Evolutionary conservation across 306 rosid genomes (phyloP).

Genomic region (Hippophae tibetana): DNA sequence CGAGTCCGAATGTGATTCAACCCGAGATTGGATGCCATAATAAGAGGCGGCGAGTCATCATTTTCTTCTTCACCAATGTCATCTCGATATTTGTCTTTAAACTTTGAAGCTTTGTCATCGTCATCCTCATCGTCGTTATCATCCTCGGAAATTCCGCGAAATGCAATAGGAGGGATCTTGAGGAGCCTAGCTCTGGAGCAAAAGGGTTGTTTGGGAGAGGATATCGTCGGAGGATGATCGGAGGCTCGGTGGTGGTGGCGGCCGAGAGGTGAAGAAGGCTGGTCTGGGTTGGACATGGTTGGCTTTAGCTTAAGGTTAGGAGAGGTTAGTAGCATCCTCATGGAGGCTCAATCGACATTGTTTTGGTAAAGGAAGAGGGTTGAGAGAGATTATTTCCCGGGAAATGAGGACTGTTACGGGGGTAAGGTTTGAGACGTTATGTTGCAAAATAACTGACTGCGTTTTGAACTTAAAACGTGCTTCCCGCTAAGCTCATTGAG

Average conservation of each 20-base stretch:
- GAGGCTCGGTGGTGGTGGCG: constrained; percentile 8
- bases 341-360: too few species aligned
- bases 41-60: constrained; percentile 21
- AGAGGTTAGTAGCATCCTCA: too few species aligned
- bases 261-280: constrained; percentile 13
- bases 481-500: too few species aligned
- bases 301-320: too few species aligned
- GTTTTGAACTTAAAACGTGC: too few species aligned
- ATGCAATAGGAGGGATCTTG: constrained; percentile 54
- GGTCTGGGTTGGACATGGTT: constrained; percentile 36
- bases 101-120: not conserved
- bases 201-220: constrained; percentile 12
- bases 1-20: constrained; percentile 80
- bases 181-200: constrained; percentile 38
- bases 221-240: constrained; percentile 1
- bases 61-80: too few species aligned
- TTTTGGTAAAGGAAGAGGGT: too few species aligned
- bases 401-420: too few species aligned
- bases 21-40: constrained; percentile 50
- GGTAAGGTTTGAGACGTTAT: too few species aligned
- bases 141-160: constrained; percentile 18
- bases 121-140: constrained; percentile 10
- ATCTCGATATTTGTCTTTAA: not conserved
- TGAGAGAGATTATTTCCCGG: too few species aligned
- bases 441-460: too few species aligned